These are phyloP conservation scores for Podospora anserina DNA, from an alignment of 495 filamentous ascomycete species.

Conservation along the genomic window DNA sequence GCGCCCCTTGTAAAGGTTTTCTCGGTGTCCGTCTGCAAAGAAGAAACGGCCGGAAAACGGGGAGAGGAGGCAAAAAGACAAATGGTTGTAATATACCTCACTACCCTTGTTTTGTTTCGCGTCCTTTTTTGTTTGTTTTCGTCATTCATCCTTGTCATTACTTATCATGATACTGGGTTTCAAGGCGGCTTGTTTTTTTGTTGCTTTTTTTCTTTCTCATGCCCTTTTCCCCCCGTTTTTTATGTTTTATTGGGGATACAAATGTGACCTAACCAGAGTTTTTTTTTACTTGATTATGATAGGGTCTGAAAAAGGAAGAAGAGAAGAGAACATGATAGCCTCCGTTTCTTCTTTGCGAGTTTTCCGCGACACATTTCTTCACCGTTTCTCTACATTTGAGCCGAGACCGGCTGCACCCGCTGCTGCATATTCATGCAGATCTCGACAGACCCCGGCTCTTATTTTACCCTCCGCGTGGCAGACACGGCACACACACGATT, in stretches of 20 bases:
- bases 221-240: background rate
- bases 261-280: constrained; percentile 16
- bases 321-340: background rate
- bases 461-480: no score
- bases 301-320: constrained; percentile 15
- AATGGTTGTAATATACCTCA: constrained; percentile 12
- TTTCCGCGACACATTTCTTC: background rate
- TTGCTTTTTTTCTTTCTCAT: background rate
- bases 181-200: background rate
- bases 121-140: background rate
- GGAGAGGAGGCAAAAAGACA: background rate
- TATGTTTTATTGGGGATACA: background rate
- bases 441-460: no score
- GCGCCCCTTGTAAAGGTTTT: constrained; percentile 8
- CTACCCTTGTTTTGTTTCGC: background rate
- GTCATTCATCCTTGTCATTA: constrained; percentile 7
- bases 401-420: background rate
- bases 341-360: background rate
- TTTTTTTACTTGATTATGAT: constrained; percentile 6
- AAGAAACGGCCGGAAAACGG: background rate
- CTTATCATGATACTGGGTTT: constrained; percentile 13
- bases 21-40: background rate
- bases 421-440: no score
- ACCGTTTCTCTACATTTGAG: background rate
- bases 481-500: no score